Base-by-base conservation (phyloP, 179 eudicot species). In the Vitellaria paradoxa region DNA sequence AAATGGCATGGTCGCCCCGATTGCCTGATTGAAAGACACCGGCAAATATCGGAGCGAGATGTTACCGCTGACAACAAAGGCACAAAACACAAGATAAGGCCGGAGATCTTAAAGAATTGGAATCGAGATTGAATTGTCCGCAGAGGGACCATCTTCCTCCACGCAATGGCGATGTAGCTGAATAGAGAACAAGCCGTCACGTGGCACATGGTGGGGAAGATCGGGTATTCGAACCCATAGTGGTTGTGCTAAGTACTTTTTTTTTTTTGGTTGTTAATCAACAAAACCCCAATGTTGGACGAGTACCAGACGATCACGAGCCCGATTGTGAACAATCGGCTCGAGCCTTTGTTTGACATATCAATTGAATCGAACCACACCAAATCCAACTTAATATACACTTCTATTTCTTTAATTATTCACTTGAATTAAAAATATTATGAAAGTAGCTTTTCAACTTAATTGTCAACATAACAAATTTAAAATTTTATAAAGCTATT, bases 1-100 rank as follows among this genome's bases (percentile, higher is more conserved):
- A 74, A 95, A 95, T 15, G 99, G 99, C 11, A 97, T 95, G 26
- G 99, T 95, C 4, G 98, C 98, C 70, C 98, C 98, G 1, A 94
- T 93, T 45, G 98, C 98, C 85, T 94, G 98, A 84, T 94, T 94
- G 75, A 94, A 94, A 0, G 97, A 91, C 47, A 94, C 98, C 20
- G 98, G 97, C 2, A 94, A 79, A 47, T 83, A 94, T 64, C 89
- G 85, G 10, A 94, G 82, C 0, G 98, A 94, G 14, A 93, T 81
- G 67, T 94, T 94, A 3, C 98, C 98, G 68, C 98, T 94, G 40
- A 94, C 98, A 67, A 94, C 98, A 7, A 97, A 94, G 72, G 80
- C 92, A 81, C 98, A 94, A 70, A 94, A 94, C 10, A 94, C 97
- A 91, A n/a, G 75, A 97, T 89, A 7, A 94, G 80, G 9, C 92